Evolutionary conservation across 768 basidiomycete species (phyloP), one percentile per base, ranked within the genome.

Genomic region (Lentinus tigrinus): DNA sequence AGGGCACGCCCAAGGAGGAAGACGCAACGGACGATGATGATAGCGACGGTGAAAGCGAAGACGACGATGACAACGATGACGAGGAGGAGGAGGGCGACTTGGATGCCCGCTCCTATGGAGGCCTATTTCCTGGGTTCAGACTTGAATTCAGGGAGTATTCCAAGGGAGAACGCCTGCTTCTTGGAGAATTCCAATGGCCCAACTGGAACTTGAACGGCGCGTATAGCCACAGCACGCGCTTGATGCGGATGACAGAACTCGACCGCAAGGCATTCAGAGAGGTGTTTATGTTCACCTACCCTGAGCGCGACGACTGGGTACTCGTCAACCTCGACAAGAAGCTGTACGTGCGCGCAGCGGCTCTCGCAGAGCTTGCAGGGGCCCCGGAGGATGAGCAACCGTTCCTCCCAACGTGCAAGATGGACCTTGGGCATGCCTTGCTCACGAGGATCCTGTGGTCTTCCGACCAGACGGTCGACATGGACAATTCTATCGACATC

Each of bases 231-330:
- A n/a, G n/a, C n/a, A n/a, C 10, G 23, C 28, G 27, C 27, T 10
- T 40, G 34, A 4, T 19, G 3, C 17, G 19, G 3, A 24, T 48
- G 23, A 14, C 17, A 0, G n/a, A 36, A 3, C 8, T 39, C 2
- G 55, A 56, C 39, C 39, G 26, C 3, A 42, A 27, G 6, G 7
- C 28, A 1, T 34, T 31, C 37, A 14, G 21, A 6, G 27, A 39
- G 8, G 38, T 37, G 38, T n/a, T 19, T 1, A 38, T 10, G 17
- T 17, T 36, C 8, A 28, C n/a, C 13, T 50, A 16, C 38, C 55
- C 55, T 3, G 28, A n/a, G 39, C 55, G 55, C 21, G 39, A 42
- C 14, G 55, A 56, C 40, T 56, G 55, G 55, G 55, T 51, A 21
- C 40, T 56, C 8, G 21, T 23, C 39, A 56, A 56, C 55, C 34